Evolutionary conservation across 805 yeast species (phyloP).

Genomic region (Isabelozyma rhagii): DNA sequence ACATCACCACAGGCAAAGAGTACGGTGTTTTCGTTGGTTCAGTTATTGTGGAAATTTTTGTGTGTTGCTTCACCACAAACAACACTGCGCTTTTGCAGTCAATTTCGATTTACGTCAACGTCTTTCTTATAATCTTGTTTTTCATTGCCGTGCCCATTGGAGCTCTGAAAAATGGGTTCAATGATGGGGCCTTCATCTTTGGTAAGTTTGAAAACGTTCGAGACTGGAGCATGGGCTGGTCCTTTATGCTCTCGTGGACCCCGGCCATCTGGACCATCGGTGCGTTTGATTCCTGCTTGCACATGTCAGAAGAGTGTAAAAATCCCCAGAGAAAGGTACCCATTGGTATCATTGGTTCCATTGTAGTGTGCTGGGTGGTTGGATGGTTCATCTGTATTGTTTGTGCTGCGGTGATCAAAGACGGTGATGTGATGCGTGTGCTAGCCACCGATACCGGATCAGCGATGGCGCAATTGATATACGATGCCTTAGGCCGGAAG

Average conservation of each 20-base stretch:
- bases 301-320: conserved; percentile 68
- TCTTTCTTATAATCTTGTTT: conserved; percentile 49
- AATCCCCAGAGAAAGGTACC: conserved; percentile 65
- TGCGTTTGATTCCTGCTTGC: conserved; percentile 69
- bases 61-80: conserved; percentile 56
- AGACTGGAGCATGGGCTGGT: conserved; percentile 43
- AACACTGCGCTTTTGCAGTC: conserved; percentile 59
- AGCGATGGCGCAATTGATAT: conserved; percentile 63
- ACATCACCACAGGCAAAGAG: conserved; percentile 47
- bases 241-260: conserved; percentile 55
- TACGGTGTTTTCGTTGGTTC: conserved; percentile 70
- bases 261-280: conserved; percentile 77
- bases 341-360: conserved; percentile 59
- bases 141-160: conserved; percentile 68
- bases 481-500: conserved; percentile 57
- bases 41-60: conserved; percentile 46
- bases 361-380: conserved; percentile 52
- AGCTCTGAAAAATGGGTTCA: conserved; percentile 25
- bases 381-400: conserved; percentile 58
- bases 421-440: conserved; percentile 39
- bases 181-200: conserved; percentile 23
- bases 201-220: conserved; percentile 49
- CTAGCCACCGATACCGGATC: conserved; percentile 49
- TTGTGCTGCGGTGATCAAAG: conserved; percentile 52
- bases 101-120: conserved; percentile 53